A percentile compares a stretch with the other conserved stretches of the same genome.
Evolutionary conservation across 805 yeast genomes (phyloP).

Genomic region (Metschnikowia sp.): DNA sequence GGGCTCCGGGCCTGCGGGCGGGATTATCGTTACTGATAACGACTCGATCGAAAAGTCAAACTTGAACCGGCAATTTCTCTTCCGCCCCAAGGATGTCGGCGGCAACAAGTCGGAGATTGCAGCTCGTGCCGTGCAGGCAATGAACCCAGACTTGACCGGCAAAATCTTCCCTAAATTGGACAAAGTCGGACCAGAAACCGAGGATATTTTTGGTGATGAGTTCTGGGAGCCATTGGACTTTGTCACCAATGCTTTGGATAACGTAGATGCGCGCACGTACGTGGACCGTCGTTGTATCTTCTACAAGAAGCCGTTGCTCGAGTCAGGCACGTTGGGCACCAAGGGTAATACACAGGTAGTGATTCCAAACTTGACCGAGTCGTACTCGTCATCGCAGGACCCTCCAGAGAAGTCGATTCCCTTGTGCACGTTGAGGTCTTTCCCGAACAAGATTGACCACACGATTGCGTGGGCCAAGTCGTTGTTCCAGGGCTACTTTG

Average conservation of each 20-base stretch:
- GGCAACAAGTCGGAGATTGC: conserved; percentile 87
- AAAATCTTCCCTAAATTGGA: conserved; percentile 75
- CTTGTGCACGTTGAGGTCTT: conserved; percentile 91
- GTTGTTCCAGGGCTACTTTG: conserved; percentile 85
- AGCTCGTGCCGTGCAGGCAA: conserved; percentile 71
- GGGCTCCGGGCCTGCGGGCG: conserved; percentile 88
- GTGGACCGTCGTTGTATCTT: conserved; percentile 97
- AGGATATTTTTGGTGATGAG: conserved; percentile 73
- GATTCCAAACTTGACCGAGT: conserved; percentile 89
- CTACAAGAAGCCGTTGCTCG: conserved; percentile 84
- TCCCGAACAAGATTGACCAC: conserved; percentile 97
- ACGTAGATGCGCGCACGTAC: conserved; percentile 96
- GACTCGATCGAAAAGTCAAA: conserved; percentile 95
- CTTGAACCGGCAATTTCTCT: conserved; percentile 92
- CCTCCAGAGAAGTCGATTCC: conserved; percentile 99
- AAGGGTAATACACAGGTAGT: conserved; percentile 98
- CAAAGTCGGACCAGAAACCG: conserved; percentile 93
- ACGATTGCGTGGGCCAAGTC: conserved; percentile 99
- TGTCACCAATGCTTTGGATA: conserved; percentile 95
- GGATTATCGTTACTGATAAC: conserved; percentile 82
- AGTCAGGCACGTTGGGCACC: conserved; percentile 96
- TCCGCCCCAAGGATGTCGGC: conserved; percentile 94
- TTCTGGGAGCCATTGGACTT: conserved; percentile 85
- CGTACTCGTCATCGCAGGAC: conserved; percentile 93
- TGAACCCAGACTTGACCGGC: conserved; percentile 82